Evolutionary conservation across 1,284 basidiomycete species (phyloP).

Genomic region (Cryptococcus maquisensis): DNA sequence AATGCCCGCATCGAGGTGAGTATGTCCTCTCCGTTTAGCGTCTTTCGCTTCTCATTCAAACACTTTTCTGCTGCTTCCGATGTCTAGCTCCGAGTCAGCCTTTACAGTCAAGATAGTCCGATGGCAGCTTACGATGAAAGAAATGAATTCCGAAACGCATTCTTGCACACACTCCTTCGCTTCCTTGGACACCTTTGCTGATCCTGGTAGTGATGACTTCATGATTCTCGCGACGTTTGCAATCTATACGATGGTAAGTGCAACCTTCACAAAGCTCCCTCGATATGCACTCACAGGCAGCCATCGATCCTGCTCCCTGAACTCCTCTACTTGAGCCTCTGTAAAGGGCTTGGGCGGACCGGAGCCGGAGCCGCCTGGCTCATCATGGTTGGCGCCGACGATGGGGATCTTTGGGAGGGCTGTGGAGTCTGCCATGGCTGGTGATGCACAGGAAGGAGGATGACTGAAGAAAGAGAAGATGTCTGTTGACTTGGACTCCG

Average conservation of each 20-base stretch:
- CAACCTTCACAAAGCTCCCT: not conserved
- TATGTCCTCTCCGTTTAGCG: constrained; percentile 82
- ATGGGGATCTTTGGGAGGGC: constrained; percentile 7
- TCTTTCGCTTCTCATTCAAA: constrained; percentile 92
- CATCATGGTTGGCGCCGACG: constrained; percentile 1
- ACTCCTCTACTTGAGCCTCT: constrained; percentile 85
- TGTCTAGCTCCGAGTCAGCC: constrained; percentile 26
- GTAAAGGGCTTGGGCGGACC: constrained; percentile 56
- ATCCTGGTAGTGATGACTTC: constrained; percentile 80
- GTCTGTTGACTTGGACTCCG: not conserved
- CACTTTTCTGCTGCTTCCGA: constrained; percentile 78
- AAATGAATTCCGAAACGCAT: constrained; percentile 93
- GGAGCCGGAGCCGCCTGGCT: not conserved
- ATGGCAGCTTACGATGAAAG: constrained; percentile 62
- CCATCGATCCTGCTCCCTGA: constrained; percentile 85
- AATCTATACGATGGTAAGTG: constrained; percentile 56
- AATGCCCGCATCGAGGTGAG: constrained; percentile 86
- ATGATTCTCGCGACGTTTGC: constrained; percentile 94
- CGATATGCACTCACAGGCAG: constrained; percentile 62
- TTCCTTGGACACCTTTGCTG: constrained; percentile 95
- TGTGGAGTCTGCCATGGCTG: constrained; percentile 6
- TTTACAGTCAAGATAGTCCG: not conserved
- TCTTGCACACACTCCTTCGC: constrained; percentile 96
- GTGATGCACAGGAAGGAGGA: not conserved
- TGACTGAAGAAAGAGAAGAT: not conserved